phyloP scores from a whole-genome alignment of 202 grass and related monocot genomes.

The Elaeis oleifera region DNA sequence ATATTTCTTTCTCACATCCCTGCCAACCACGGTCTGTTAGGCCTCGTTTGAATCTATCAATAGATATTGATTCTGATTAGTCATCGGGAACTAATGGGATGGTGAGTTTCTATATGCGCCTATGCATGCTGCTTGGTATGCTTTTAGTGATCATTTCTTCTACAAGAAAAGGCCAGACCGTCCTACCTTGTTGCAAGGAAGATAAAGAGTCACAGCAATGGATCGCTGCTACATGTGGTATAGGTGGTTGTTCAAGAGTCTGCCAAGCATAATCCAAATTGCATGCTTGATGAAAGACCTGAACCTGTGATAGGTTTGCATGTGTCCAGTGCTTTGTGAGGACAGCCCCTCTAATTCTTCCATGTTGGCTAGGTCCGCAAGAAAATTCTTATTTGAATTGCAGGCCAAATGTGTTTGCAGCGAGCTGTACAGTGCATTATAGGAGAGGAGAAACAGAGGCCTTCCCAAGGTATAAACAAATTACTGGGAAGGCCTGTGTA shows the following conservation, averaged over 20 bases:
- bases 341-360: slow-evolving; percentile 11
- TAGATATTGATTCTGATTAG: slow-evolving; percentile 92
- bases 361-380: slow-evolving; percentile 35
- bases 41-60: slow-evolving; percentile 57
- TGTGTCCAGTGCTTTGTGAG: too few species aligned
- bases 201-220: too few species aligned
- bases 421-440: slow-evolving; percentile 48
- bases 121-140: too few species aligned
- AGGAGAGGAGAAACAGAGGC: slow-evolving; percentile 33
- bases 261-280: too few species aligned
- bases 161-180: too few species aligned
- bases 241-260: too few species aligned
- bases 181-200: too few species aligned
- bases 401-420: slow-evolving; percentile 30
- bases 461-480: slow-evolving; percentile 29
- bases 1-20: slow-evolving; percentile 78
- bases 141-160: too few species aligned
- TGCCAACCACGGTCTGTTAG: slow-evolving; percentile 53
- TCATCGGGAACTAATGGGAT: not conserved
- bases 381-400: slow-evolving; percentile 32
- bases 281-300: too few species aligned
- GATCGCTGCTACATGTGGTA: too few species aligned
- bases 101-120: too few species aligned
- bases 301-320: too few species aligned
- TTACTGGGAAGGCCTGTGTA: slow-evolving; percentile 54